Conservation (phyloP, 257 asterid species). For the Solanum clarkiae region DNA sequence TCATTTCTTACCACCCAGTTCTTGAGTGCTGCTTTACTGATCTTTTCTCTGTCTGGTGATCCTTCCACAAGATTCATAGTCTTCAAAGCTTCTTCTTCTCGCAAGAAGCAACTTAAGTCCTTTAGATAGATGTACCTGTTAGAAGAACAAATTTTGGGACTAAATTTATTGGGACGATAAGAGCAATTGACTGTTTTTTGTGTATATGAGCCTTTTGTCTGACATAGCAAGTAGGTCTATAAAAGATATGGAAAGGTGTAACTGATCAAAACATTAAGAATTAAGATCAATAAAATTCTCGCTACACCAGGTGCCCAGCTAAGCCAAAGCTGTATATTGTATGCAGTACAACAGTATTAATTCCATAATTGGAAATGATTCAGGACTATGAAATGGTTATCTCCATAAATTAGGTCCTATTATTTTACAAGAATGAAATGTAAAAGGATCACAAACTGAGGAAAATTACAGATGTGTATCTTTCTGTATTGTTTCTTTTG, state of each 20-base stretch:
- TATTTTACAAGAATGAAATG: background rate
- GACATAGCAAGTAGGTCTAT: background rate
- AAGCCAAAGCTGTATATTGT: background rate
- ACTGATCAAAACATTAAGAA: background rate
- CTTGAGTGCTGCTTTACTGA: constrained; percentile 67
- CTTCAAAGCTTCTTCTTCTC: constrained; percentile 63
- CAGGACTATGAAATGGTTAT: background rate
- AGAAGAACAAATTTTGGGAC: background rate
- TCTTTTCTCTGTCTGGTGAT: constrained; percentile 42
- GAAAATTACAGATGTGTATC: background rate
- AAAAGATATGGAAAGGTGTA: background rate
- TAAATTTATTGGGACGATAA: background rate
- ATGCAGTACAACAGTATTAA: background rate
- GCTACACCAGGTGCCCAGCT: background rate
- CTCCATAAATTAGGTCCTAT: background rate
- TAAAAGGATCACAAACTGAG: background rate
- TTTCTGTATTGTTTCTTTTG: background rate
- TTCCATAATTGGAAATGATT: background rate
- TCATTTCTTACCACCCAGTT: constrained; percentile 73
- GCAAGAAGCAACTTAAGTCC: constrained; percentile 73
- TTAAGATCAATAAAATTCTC: background rate
- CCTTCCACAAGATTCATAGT: constrained; percentile 56
- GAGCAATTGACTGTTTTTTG: background rate
- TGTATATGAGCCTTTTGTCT: background rate
- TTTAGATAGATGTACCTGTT: constrained; percentile 60